phyloP scores from a whole-genome alignment of 139 green algal genomes.

The Chlorella sp. region DNA sequence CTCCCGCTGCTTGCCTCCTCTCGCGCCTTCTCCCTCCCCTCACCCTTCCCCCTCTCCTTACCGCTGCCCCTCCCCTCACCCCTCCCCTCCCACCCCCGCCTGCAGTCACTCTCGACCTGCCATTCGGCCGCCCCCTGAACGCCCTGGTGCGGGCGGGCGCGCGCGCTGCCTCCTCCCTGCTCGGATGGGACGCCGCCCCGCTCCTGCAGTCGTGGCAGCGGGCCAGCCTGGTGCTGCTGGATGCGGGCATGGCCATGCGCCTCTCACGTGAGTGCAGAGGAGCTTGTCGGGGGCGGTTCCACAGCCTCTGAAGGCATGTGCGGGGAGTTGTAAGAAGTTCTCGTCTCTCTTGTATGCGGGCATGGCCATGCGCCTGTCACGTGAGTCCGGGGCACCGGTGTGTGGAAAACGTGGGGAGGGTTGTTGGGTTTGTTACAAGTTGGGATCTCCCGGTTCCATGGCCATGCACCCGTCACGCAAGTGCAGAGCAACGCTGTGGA shows the following conservation, averaged over 20 bases:
- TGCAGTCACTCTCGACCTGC: conserved; percentile 14
- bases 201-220: conserved; percentile 60
- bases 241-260: conserved; percentile 92
- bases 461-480: too few relatives aligned
- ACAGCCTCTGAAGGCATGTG: too few relatives aligned
- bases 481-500: too few relatives aligned
- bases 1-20: too few relatives aligned
- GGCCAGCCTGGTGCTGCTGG: conserved; percentile 85
- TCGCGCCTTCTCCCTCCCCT: too few relatives aligned
- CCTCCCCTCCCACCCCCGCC: neutral
- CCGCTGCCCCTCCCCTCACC: neutral
- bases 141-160: neutral
- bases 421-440: too few relatives aligned
- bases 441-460: too few relatives aligned
- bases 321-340: too few relatives aligned
- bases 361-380: conserved; percentile 72
- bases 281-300: too few relatives aligned
- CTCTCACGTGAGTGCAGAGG: conserved; percentile 53
- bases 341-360: conserved; percentile 93
- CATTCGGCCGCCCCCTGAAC: neutral
- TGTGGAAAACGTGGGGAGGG: too few relatives aligned
- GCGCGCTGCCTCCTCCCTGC: neutral
- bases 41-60: too few relatives aligned
- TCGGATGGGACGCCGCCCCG: neutral
- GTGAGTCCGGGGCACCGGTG: neutral